These are phyloP conservation scores for Ilyonectria sp. DNA, from an alignment of 2,329 filamentous ascomycete genomes.

Conservation along the genomic window DNA sequence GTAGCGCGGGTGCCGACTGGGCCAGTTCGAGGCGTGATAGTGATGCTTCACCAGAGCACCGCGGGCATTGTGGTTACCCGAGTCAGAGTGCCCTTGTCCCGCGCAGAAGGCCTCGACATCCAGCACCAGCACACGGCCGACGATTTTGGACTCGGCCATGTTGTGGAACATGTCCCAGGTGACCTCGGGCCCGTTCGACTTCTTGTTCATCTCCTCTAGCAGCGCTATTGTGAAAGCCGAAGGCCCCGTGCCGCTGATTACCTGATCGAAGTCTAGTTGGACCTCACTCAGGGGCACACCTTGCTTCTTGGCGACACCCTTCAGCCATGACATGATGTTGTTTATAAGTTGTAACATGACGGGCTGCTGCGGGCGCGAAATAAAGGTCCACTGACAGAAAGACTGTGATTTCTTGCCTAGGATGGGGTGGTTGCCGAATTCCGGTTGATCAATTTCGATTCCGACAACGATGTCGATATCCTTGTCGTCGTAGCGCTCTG, in stretches of 20 bases:
- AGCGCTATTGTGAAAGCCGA: slow-evolving; percentile 79
- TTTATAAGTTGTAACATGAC: slow-evolving; percentile 79
- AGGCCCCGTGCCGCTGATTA: slow-evolving; percentile 81
- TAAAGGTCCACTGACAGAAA: slow-evolving; percentile 84
- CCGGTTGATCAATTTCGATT: slow-evolving; percentile 79
- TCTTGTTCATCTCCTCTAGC: slow-evolving; percentile 73
- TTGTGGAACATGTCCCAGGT: slow-evolving; percentile 78
- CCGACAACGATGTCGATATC: slow-evolving; percentile 81
- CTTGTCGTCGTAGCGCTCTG: slow-evolving; percentile 71
- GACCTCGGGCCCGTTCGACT: slow-evolving; percentile 56
- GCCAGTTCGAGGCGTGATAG: slow-evolving; percentile 83
- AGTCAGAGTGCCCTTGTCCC: slow-evolving; percentile 81
- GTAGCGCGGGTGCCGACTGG: slow-evolving; percentile 75
- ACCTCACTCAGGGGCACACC: slow-evolving; percentile 72
- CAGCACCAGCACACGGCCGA: slow-evolving; percentile 76
- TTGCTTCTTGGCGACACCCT: slow-evolving; percentile 71
- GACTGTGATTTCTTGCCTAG: slow-evolving; percentile 78
- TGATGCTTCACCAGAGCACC: slow-evolving; percentile 80
- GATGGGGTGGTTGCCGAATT: slow-evolving; percentile 74
- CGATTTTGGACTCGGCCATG: slow-evolving; percentile 75
- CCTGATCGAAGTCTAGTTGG: slow-evolving; percentile 79
- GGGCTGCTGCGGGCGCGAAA: slow-evolving; percentile 76
- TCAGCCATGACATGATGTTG: slow-evolving; percentile 78
- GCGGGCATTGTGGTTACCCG: slow-evolving; percentile 77
- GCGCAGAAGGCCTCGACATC: slow-evolving; percentile 82